These are phyloP conservation scores for baker's yeast (Saccharomyces cerevisiae) DNA, from an alignment of 805 yeast genomes.

Conservation along the genomic window DNA sequence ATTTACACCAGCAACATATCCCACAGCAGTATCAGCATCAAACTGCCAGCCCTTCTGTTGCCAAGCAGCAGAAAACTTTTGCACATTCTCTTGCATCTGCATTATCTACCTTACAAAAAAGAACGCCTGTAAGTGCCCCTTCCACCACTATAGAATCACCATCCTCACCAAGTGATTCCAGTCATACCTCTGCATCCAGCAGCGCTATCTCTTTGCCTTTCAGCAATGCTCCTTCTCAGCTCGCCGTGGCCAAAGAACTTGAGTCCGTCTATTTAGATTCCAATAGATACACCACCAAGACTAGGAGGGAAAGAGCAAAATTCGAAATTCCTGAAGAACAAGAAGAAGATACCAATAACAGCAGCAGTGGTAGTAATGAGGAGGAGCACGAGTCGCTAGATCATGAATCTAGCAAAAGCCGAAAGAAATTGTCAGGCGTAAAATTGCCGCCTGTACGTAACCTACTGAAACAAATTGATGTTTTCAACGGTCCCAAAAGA, in stretches of 20 bases:
- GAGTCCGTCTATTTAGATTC: background rate
- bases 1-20: conserved; percentile 1
- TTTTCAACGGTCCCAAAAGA: conserved; percentile 10
- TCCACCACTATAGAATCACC: conserved; percentile 10
- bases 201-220: conserved; percentile 13
- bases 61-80: conserved; percentile 1
- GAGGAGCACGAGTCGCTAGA: background rate
- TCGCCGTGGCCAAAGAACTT: background rate
- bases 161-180: conserved; percentile 10
- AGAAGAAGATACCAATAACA: conserved; percentile 2
- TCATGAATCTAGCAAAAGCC: background rate
- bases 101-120: conserved; percentile 15
- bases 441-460: conserved; percentile 24
- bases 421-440: conserved; percentile 2
- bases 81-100: conserved; percentile 14
- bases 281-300: background rate
- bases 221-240: conserved; percentile 3
- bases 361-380: background rate
- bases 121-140: conserved; percentile 10
- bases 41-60: background rate
- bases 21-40: background rate
- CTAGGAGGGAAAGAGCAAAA: background rate
- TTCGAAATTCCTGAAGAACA: background rate
- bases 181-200: conserved; percentile 13
- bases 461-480: conserved; percentile 19